These are phyloP conservation scores for Chlamydomonas reinhardtii DNA, from an alignment of 163 green algal genomes.

Conservation along the genomic window DNA sequence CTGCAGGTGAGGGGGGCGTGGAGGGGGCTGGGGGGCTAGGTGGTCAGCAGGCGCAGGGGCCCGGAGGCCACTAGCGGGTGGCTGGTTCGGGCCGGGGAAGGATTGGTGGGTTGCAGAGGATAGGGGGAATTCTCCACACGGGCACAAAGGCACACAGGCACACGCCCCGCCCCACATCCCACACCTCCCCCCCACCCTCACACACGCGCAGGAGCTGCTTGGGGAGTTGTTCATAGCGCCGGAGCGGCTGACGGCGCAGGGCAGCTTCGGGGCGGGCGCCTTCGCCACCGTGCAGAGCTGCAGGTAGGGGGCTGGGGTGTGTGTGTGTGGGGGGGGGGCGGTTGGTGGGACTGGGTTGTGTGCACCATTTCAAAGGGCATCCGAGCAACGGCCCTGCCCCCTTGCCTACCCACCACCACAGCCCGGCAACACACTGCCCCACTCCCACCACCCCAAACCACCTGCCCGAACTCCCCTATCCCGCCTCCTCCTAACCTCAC, in stretches of 20 bases:
- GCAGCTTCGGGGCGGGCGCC: slow-evolving; percentile 54
- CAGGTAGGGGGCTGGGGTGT: neutral
- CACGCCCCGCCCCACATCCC: neutral
- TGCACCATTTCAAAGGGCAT: too few relatives aligned
- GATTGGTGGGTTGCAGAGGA: too few relatives aligned
- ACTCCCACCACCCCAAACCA: too few relatives aligned
- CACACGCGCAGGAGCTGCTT: slow-evolving; percentile 60
- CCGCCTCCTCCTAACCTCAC: too few relatives aligned
- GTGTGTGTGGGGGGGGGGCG: neutral
- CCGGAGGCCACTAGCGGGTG: too few relatives aligned
- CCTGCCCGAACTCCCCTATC: too few relatives aligned
- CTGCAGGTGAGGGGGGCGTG: slow-evolving; percentile 41
- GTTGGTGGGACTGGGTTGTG: neutral
- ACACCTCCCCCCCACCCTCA: neutral
- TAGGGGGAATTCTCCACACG: neutral
- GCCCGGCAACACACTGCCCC: too few relatives aligned
- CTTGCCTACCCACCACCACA: too few relatives aligned
- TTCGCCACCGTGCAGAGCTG: slow-evolving; percentile 54
- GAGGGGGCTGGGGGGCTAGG: too few relatives aligned
- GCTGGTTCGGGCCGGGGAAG: too few relatives aligned
- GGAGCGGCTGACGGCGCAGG: slow-evolving; percentile 44
- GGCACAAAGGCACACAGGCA: neutral
- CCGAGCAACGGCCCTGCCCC: too few relatives aligned
- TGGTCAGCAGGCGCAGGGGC: too few relatives aligned
- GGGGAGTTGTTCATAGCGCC: slow-evolving; percentile 68